Evolutionary conservation across 495 filamentous ascomycete species (phyloP).

Genomic region (Penicillium ochrochloron): DNA sequence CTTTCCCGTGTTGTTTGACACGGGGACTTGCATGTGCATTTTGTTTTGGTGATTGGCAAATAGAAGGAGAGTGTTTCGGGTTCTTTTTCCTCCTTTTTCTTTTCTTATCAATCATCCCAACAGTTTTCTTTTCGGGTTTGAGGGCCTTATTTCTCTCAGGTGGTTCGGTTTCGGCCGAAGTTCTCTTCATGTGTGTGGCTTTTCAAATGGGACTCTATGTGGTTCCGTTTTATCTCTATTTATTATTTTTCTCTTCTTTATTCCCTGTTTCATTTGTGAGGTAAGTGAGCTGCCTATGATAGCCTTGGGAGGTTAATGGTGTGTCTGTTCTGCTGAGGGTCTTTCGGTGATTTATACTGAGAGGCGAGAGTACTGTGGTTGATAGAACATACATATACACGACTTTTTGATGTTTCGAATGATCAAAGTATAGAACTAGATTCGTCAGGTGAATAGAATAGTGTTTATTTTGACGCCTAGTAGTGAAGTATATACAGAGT

Average conservation of each 20-base stretch:
- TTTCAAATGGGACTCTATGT: neutral
- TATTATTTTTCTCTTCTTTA: neutral
- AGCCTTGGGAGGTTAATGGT: neutral
- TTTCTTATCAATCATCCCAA: slow-evolving; percentile 11
- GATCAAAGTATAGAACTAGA: neutral
- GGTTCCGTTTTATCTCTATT: neutral
- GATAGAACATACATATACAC: slow-evolving; percentile 9
- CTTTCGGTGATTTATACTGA: neutral
- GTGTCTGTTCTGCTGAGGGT: neutral
- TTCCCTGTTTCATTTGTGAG: neutral
- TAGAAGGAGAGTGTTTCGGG: neutral
- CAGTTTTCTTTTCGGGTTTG: neutral
- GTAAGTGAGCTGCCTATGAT: too few species aligned
- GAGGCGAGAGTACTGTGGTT: neutral
- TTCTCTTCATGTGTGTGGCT: neutral
- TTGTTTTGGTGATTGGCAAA: slow-evolving; percentile 3
- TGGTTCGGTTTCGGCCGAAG: neutral
- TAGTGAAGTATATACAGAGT: neutral
- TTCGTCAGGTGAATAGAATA: too few species aligned
- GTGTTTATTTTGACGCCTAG: neutral
- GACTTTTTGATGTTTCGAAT: neutral
- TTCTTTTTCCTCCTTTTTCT: neutral
- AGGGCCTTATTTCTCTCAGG: neutral
- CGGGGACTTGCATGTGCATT: slow-evolving; percentile 14
- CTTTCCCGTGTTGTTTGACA: neutral